Conservation (phyloP, 108 stramenopile species). For the Epithemia pelagica region DNA sequence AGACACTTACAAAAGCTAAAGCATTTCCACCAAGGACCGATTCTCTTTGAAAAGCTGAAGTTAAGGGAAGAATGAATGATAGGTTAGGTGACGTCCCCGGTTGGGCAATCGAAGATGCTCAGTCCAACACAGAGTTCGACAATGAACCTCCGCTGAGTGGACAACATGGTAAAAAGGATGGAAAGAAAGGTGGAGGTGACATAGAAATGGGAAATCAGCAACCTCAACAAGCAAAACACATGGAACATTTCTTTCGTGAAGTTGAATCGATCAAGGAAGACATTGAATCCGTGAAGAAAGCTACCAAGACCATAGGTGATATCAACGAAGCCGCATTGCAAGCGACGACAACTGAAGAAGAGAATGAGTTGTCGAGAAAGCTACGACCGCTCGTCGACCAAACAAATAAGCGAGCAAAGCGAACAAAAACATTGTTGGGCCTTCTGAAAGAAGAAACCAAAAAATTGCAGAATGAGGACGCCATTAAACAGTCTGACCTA, state of each 20-base stretch:
- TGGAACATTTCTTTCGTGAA: conserved; percentile 78
- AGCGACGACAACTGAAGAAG: conserved; percentile 73
- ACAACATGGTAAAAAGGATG: conserved; percentile 1
- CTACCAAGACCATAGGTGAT: conserved; percentile 55
- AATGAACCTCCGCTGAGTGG: conserved; percentile 6
- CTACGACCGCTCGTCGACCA: conserved; percentile 58
- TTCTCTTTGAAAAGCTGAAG: no score
- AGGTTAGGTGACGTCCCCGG: conserved; percentile 70
- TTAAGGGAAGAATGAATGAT: no score
- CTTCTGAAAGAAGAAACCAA: conserved; percentile 78
- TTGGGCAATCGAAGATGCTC: conserved; percentile 58
- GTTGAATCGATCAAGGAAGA: conserved; percentile 78
- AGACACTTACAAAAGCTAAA: no score
- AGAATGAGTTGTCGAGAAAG: conserved; percentile 53
- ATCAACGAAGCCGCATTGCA: conserved; percentile 75
- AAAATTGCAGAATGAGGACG: conserved; percentile 52
- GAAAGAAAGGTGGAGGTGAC: conserved; percentile 23
- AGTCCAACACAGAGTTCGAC: conserved; percentile 2
- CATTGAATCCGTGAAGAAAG: conserved; percentile 60
- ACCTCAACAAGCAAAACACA: conserved; percentile 39
- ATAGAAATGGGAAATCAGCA: conserved; percentile 52
- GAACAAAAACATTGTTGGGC: conserved; percentile 69
- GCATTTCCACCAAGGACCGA: no score
- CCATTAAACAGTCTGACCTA: conserved; percentile 53
- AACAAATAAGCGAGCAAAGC: conserved; percentile 79